Evolutionary conservation across 495 filamentous ascomycete species (phyloP), one percentile per base, ranked within the genome.

Genomic region (Penicillium waksmanii): DNA sequence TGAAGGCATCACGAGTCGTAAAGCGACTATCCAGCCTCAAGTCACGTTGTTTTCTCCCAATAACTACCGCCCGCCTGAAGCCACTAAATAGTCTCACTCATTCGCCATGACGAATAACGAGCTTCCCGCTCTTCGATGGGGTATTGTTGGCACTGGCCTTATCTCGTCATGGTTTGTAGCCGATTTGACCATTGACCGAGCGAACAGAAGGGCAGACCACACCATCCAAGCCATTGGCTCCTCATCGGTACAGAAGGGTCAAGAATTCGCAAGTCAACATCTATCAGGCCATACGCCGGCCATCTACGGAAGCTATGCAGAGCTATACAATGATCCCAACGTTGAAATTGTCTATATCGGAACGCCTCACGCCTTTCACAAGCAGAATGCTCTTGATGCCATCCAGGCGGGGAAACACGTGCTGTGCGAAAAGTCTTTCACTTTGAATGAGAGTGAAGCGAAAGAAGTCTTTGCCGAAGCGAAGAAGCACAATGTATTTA

Each of bases 341-440:
- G 40, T 66, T 43, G 64, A 66, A 15, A 60, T 60, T 15, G 61
- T 66, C 17, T 63, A 66, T 43, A 55, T 64, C 2, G 57, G 51
- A 3, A 63, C 61, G 3, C 64, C 64, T 8, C 57, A 66, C 18
- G 56, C 51, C 7, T 40, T 60, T 25, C 64, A 66, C 40, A 64
- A 56, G 18, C 31, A 66, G 47, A 55, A 42, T 31, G 47, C 48
- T 21, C 27, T 49, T 10, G 53, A 53, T 15, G 58, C 63, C 6
- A 57, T 79, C 12, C 1, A 55, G 5, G 69, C 69, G 8, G 66
- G 68, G 10, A 77, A 77, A 44, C 75, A 79, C 56, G 73, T 79
- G 23, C 64, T 77, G 13, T 62, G 77, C 13, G 76, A 79, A 53
- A 79, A 77, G 63, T 72, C 76, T 0, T 77, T 73, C 9, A 72